Conservation (phyloP, 106 monocot genomes). For the Dioscorea zingiberensis region DNA sequence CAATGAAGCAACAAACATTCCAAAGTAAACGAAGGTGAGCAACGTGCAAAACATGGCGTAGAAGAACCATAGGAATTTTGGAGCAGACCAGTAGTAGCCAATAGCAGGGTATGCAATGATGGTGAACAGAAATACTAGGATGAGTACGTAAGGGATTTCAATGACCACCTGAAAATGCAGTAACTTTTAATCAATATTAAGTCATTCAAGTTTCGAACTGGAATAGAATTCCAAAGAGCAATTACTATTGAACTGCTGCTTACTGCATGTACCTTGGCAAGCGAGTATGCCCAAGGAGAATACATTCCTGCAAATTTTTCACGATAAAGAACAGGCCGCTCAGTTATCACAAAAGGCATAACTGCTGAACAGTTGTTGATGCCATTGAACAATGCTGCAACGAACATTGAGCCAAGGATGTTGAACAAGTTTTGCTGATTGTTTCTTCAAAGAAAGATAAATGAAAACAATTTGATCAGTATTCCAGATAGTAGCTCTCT, state of each 20-base stretch:
- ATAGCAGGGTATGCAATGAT: slow-evolving; percentile 49
- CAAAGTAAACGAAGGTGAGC: slow-evolving; percentile 46
- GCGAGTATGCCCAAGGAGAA: slow-evolving; percentile 64
- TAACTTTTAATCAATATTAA: too few species aligned
- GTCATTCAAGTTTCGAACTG: too few species aligned
- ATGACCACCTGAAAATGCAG: too few species aligned
- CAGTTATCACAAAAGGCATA: slow-evolving; percentile 34
- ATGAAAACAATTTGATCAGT: too few species aligned
- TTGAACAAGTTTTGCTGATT: slow-evolving; percentile 62
- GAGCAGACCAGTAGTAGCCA: slow-evolving; percentile 38
- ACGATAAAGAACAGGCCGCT: slow-evolving; percentile 51
- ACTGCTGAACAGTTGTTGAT: slow-evolving; percentile 33
- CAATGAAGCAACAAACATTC: slow-evolving; percentile 53
- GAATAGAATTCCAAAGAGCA: too few species aligned
- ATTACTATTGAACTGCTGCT: too few species aligned
- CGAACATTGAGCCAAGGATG: slow-evolving; percentile 51
- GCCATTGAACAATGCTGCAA: slow-evolving; percentile 19
- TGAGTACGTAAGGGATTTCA: slow-evolving; percentile 10
- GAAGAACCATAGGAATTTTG: slow-evolving; percentile 20
- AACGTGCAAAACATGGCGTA: slow-evolving; percentile 31
- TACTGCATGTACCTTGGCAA: slow-evolving; percentile 69
- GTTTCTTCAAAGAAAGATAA: slow-evolving; percentile 23
- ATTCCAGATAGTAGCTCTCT: too few species aligned
- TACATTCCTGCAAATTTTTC: slow-evolving; percentile 81
- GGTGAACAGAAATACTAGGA: slow-evolving; percentile 30